These are phyloP conservation scores for Dactylellina drechsleri DNA, from an alignment of 2,329 filamentous ascomycete species.

Conservation along the genomic window DNA sequence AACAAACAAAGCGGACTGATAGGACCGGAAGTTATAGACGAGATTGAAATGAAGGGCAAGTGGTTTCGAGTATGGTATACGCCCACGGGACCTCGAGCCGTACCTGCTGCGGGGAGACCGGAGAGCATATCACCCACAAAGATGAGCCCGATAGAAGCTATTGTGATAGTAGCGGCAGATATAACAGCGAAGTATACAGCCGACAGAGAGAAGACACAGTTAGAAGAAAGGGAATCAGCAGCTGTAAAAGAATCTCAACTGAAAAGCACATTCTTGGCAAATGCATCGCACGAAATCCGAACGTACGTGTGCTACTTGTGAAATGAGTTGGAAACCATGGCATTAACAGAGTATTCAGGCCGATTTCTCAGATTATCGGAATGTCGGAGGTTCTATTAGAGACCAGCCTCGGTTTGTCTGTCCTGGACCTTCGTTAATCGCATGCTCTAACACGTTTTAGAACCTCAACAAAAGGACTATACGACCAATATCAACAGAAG, in stretches of 20 bases:
- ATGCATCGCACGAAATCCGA: conserved; percentile 52
- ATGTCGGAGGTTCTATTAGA: conserved; percentile 53
- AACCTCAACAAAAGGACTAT: conserved; percentile 40
- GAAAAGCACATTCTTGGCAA: conserved; percentile 52
- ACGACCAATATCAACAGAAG: conserved; percentile 52
- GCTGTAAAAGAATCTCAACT: conserved; percentile 48
- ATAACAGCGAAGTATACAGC: conserved; percentile 44
- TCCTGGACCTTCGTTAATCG: background rate
- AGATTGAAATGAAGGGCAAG: conserved; percentile 50
- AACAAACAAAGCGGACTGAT: conserved; percentile 37
- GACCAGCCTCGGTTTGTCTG: conserved; percentile 33
- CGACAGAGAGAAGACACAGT: conserved; percentile 34
- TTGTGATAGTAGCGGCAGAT: conserved; percentile 45
- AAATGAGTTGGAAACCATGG: too few species aligned
- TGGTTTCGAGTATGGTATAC: conserved; percentile 48
- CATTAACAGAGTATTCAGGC: conserved; percentile 9
- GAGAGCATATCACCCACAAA: conserved; percentile 36
- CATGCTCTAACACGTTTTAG: conserved; percentile 9
- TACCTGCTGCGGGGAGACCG: conserved; percentile 26
- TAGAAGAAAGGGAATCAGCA: conserved; percentile 50
- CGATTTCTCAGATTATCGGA: conserved; percentile 54
- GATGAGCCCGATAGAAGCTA: conserved; percentile 31
- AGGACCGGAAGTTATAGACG: conserved; percentile 40
- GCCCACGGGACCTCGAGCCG: conserved; percentile 15
- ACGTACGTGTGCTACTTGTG: conserved; percentile 24